Base-by-base conservation (phyloP, 805 yeast genomes). In the Pichia sporocuriosa region DNA sequence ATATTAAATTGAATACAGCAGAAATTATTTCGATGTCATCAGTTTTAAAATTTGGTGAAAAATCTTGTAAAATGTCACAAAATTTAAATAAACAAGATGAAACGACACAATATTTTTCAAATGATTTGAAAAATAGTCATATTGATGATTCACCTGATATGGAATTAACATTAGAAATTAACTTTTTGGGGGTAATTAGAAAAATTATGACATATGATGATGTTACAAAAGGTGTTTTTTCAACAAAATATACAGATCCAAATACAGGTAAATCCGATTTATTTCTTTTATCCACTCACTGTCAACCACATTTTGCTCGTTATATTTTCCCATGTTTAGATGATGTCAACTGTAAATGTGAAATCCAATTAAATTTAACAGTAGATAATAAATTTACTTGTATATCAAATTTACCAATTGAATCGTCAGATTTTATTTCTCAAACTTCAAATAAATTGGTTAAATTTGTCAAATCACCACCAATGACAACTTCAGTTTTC, bases 311-410 rank as follows among this genome's bases (percentile, higher is more conserved):
- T 15, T 79, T 70, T 48, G 81, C 87, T 4, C 67, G 81, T 49
- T 54, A 56, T 36, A 71, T 84, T 11, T 79, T 79, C 52, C 94
- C 94, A 3, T 75, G 82, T 51, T 53, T 83, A 11, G 93, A 84
- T 57, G 88, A 82, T 51, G 68, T 78, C 6, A 52, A 64, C n/a
- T 58, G 62, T 25, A 82, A 80, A 53, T 68, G 77, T 4, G 66
- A 73, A 1, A 67, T 79, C 43, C 57, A 69, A 43, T 59, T 84
- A 24, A 53, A 71, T 2, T 57, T 83, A 21, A 69, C 59, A n/a
- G 70, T 82, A 0, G 56, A 60, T 5, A 35, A 55, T 8, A 59
- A 56, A 37, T 79, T 71, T 53, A 69, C 69, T 39, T 81, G 77
- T 9, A 52, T 77, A 3, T 69, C 84, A 2, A 80, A 75, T 49